These are phyloP conservation scores for Westerdykella aurantiaca DNA, from an alignment of 2,329 filamentous ascomycete species.

Conservation along the genomic window DNA sequence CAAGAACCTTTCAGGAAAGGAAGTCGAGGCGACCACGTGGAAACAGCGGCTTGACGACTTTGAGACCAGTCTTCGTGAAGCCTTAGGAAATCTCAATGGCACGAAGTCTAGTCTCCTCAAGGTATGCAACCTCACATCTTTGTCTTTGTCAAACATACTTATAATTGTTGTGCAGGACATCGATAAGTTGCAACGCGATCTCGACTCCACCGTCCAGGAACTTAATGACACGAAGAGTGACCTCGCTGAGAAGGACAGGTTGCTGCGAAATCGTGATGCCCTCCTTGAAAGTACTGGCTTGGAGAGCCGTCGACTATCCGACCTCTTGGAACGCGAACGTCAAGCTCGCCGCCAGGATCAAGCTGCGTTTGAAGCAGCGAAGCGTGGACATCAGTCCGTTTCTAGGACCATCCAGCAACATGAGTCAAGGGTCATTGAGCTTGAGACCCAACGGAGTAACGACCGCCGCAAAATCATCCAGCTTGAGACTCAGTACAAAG, in stretches of 20 bases:
- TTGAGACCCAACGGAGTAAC: constrained; percentile 71
- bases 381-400: constrained; percentile 81
- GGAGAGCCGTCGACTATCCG: constrained; percentile 76
- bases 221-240: constrained; percentile 72
- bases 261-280: constrained; percentile 82
- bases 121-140: constrained; percentile 39
- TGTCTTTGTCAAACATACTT: constrained; percentile 11
- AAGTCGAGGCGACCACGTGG: constrained; percentile 86
- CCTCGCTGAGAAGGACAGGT: constrained; percentile 81
- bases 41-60: constrained; percentile 86
- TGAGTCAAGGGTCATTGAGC: constrained; percentile 75
- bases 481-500: constrained; percentile 74
- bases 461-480: constrained; percentile 71
- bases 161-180: constrained; percentile 55
- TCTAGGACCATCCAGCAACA: constrained; percentile 80
- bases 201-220: constrained; percentile 77
- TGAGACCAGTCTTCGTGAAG: constrained; percentile 80
- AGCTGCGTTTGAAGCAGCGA: constrained; percentile 78
- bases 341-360: constrained; percentile 79
- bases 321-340: constrained; percentile 87
- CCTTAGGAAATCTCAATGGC: constrained; percentile 80
- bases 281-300: constrained; percentile 84
- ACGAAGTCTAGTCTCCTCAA: constrained; percentile 80
- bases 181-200: constrained; percentile 77
- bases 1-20: constrained; percentile 74